Base-by-base conservation (phyloP, 2,329 filamentous ascomycete genomes). In the Apiospora kogelbergensis region DNA sequence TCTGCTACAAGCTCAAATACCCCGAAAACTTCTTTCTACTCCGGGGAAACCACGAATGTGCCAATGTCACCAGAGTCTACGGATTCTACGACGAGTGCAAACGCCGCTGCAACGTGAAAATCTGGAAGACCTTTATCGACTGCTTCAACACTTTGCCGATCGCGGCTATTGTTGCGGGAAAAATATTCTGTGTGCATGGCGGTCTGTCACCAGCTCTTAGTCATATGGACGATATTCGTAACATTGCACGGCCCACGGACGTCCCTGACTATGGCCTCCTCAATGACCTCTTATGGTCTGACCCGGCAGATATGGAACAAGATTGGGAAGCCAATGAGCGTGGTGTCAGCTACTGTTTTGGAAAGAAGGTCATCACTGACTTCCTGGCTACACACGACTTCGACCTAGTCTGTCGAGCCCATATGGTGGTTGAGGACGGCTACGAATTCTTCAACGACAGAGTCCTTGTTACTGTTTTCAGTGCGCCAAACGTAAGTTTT, bases 51-150 rank as follows among this genome's bases (percentile, higher is more conserved):
- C 95, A 98, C 81, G 95, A 98, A 80, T 98, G 95, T 81, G 95
- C 95, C 75, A 97, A 97, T 74, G 94, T 98, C 67, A 98, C 94
- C 17, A 89, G 95, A 70, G 94, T 98, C 44, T 98, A 98, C 80
- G 95, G 95, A 2, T 98, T 98, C 81, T 98, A 98, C 83, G 95
- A 98, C 77, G 95, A 98, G 80, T 98, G 95, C 87, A 98, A 98
- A 84, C 89, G 95, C 73, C 89, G 95, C 71, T 97, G 93, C 84
- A 98, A 97, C 78, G 93, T 98, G 79, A 98, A 98, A 84, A 90
- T 97, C 68, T 98, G 95, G 95, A 98, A 98, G 85, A 97, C 94
- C 0, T 98, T 98, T 78, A 91, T 97, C 67, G 95, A 98, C 79
- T 96, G 93, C 33, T 98, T 98, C 86, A 98, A 98, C 80, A 95